Percentiles rank a stretch among this genome's conserved stretches.
Evolutionary conservation across 2,329 filamentous ascomycete species (phyloP).

Genomic region (Xylaria sp.): DNA sequence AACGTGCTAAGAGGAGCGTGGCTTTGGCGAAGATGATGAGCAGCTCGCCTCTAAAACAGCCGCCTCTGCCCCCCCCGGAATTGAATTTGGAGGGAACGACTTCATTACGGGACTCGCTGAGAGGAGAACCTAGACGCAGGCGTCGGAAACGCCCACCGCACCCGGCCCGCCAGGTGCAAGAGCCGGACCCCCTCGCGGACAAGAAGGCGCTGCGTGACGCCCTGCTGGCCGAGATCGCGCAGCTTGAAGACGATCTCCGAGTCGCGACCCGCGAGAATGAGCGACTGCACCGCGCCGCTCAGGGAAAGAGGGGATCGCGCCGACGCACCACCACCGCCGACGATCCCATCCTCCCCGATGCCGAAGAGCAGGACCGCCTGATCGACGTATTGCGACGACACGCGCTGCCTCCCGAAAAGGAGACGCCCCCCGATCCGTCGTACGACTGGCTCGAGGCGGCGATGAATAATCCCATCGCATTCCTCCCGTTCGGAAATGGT

Average conservation of each 20-base stretch:
- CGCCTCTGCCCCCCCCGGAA: conserved; percentile 48
- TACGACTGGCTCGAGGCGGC: conserved; percentile 60
- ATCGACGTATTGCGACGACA: conserved; percentile 55
- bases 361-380: conserved; percentile 52
- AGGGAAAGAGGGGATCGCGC: conserved; percentile 49
- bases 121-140: conserved; percentile 33
- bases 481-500: conserved; percentile 61
- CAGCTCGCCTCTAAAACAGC: conserved; percentile 62
- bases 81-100: conserved; percentile 17
- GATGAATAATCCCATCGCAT: conserved; percentile 62
- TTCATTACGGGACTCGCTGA: conserved; percentile 16
- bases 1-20: conserved; percentile 56
- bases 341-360: conserved; percentile 47
- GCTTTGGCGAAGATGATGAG: conserved; percentile 53
- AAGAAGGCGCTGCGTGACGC: conserved; percentile 64
- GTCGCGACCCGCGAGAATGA: conserved; percentile 68
- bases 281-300: conserved; percentile 57
- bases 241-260: conserved; percentile 67
- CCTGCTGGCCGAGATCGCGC: conserved; percentile 64
- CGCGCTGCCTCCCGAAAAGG: conserved; percentile 52
- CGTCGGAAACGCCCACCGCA: conserved; percentile 44
- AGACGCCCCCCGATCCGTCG: conserved; percentile 46
- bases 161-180: conserved; percentile 55
- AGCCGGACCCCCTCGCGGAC: conserved; percentile 55
- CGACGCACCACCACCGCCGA: conserved; percentile 27